Evolutionary conservation across 2,329 filamentous ascomycete genomes (phyloP).

Genomic region (Diaporthe sp.): DNA sequence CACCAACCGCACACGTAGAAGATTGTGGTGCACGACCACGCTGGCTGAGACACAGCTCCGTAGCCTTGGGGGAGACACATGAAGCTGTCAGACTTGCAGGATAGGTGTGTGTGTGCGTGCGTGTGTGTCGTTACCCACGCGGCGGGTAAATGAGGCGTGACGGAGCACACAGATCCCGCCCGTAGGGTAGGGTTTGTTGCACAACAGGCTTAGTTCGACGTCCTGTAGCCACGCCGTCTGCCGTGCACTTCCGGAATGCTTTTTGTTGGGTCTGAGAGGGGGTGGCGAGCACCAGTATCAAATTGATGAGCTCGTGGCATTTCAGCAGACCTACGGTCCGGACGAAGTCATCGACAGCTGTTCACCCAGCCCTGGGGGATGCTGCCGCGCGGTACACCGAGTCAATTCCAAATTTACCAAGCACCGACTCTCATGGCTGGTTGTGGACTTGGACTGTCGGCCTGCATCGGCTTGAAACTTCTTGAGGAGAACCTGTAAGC

Average conservation of each 20-base stretch:
- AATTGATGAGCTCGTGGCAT: not conserved
- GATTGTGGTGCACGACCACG: not conserved
- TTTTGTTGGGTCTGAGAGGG: slow-evolving; percentile 6
- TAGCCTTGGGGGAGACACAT: not conserved
- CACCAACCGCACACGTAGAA: not conserved
- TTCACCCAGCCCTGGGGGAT: not conserved
- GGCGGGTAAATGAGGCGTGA: not conserved
- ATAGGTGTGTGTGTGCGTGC: not conserved
- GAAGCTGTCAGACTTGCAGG: slow-evolving; percentile 26
- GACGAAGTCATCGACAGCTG: not conserved
- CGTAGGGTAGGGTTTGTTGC: not conserved
- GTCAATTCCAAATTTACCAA: not conserved
- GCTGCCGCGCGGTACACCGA: not conserved
- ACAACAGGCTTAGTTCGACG: not conserved
- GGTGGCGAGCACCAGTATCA: not conserved
- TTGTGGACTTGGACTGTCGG: too few relatives aligned
- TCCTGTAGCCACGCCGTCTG: slow-evolving; percentile 1
- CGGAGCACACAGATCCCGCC: slow-evolving; percentile 10
- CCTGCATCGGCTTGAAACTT: not conserved
- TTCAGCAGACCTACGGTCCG: not conserved
- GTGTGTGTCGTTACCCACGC: slow-evolving; percentile 14
- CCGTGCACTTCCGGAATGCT: not conserved
- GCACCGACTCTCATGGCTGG: not conserved
- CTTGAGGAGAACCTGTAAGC: not conserved
- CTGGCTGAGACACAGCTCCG: slow-evolving; percentile 15